A percentile compares a stretch with the other conserved stretches of the same genome.
Evolutionary conservation across 2,329 filamentous ascomycete species (phyloP).

Genomic region (Ophiostoma perfectum): DNA sequence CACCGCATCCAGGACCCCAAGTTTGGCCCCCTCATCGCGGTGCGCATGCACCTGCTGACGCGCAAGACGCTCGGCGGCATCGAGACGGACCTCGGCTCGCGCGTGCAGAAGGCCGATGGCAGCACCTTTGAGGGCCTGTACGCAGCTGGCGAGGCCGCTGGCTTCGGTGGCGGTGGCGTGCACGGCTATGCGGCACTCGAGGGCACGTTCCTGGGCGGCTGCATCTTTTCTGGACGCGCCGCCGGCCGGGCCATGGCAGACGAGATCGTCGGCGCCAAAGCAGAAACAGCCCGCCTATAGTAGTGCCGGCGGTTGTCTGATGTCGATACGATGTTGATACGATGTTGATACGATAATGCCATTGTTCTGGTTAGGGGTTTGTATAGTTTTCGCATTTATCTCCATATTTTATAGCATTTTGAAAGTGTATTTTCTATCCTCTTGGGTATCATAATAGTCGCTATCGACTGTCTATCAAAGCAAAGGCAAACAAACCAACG

Average conservation of each 20-base stretch:
- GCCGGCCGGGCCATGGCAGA: conserved; percentile 52
- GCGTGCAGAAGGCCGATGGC: conserved; percentile 48
- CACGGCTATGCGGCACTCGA: conserved; percentile 59
- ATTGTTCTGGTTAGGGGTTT: background rate
- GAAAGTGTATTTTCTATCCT: too few relatives aligned
- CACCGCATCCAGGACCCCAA: conserved; percentile 50
- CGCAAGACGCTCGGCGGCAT: conserved; percentile 57
- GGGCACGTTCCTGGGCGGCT: conserved; percentile 58
- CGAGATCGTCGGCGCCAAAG: conserved; percentile 34
- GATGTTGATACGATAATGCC: background rate
- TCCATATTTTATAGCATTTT: background rate
- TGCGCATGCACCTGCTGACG: conserved; percentile 56
- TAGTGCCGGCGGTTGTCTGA: too few relatives aligned
- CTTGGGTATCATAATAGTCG: too few relatives aligned
- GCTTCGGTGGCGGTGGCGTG: conserved; percentile 57
- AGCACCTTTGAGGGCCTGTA: conserved; percentile 50
- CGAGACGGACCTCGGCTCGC: conserved; percentile 53
- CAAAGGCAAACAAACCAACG: too few relatives aligned
- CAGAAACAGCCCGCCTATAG: conserved; percentile 6
- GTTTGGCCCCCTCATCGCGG: conserved; percentile 56
- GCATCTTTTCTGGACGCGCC: conserved; percentile 56
- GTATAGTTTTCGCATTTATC: background rate
- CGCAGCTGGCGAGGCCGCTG: conserved; percentile 55
- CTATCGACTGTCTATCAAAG: too few relatives aligned
- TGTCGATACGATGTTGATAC: conserved; percentile 2